Evolutionary conservation across 139 green algal species (phyloP).

Genomic region (Chlorella sorokiniana): DNA sequence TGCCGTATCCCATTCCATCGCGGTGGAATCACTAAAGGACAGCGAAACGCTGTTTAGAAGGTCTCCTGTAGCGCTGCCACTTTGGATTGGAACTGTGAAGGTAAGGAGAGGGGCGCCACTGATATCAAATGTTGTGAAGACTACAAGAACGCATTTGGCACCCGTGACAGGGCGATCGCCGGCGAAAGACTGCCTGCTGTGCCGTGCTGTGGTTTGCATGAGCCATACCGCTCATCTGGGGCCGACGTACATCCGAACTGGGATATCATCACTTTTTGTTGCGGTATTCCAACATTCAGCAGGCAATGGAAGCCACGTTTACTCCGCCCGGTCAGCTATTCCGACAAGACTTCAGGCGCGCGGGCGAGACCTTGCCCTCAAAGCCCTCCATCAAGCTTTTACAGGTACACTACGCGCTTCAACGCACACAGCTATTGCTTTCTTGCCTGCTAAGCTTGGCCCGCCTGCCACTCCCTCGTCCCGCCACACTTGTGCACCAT

Average conservation of each 20-base stretch:
- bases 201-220: not conserved
- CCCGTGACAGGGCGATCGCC: no score
- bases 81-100: not conserved
- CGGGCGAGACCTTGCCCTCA: not conserved
- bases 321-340: conserved; percentile 20
- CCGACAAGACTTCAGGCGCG: not conserved
- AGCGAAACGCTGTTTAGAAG: not conserved
- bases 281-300: no score
- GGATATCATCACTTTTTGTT: no score
- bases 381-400: conserved; percentile 29
- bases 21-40: not conserved
- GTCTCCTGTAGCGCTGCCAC: not conserved
- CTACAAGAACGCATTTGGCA: no score
- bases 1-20: not conserved
- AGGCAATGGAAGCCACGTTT: not conserved
- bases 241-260: no score
- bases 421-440: not conserved
- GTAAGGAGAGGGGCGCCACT: no score
- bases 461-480: not conserved
- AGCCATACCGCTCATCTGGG: not conserved
- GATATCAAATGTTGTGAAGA: no score
- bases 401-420: conserved; percentile 14
- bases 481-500: not conserved
- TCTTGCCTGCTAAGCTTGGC: not conserved
- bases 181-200: not conserved